These are phyloP conservation scores for Bipolaris victoriae DNA, from an alignment of 2,329 filamentous ascomycete genomes.

Conservation along the genomic window DNA sequence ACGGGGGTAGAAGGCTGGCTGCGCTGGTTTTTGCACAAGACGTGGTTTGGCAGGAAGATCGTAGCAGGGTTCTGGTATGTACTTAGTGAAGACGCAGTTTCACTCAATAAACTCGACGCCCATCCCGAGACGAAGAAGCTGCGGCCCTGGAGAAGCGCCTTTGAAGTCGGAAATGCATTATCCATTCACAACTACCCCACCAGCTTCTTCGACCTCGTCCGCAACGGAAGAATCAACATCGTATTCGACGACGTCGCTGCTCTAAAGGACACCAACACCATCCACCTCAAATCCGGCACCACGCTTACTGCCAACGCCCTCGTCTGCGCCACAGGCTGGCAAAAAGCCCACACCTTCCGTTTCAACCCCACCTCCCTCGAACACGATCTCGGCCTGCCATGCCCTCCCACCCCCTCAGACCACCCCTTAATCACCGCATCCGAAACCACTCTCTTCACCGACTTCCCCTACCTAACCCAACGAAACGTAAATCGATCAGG, in stretches of 20 bases:
- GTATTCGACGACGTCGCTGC: slow-evolving; percentile 61
- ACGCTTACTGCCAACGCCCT: slow-evolving; percentile 58
- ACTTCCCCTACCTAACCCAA: slow-evolving; percentile 26
- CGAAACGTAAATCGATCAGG: slow-evolving; percentile 25
- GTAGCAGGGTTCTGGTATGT: slow-evolving; percentile 63
- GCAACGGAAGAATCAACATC: slow-evolving; percentile 60
- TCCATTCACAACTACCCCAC: slow-evolving; percentile 67
- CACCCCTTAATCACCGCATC: slow-evolving; percentile 42
- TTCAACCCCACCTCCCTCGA: slow-evolving; percentile 55
- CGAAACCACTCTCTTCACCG: slow-evolving; percentile 18
- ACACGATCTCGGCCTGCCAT: slow-evolving; percentile 56
- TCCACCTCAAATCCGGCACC: slow-evolving; percentile 58
- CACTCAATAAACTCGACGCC: slow-evolving; percentile 54
- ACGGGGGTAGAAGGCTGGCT: slow-evolving; percentile 63
- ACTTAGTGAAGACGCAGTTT: slow-evolving; percentile 60
- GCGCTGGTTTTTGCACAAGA: slow-evolving; percentile 64
- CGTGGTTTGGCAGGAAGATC: slow-evolving; percentile 61
- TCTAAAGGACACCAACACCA: slow-evolving; percentile 50
- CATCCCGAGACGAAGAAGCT: slow-evolving; percentile 52
- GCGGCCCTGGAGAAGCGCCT: slow-evolving; percentile 50
- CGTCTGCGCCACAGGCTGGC: slow-evolving; percentile 65
- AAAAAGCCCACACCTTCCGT: slow-evolving; percentile 56
- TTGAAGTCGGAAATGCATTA: slow-evolving; percentile 63
- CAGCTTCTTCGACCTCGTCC: slow-evolving; percentile 64
- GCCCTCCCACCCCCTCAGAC: slow-evolving; percentile 41